Evolutionary conservation across 164 flowering plant species (phyloP), one percentile per base, ranked within the genome.

Genomic region (Amborella trichopoda): DNA sequence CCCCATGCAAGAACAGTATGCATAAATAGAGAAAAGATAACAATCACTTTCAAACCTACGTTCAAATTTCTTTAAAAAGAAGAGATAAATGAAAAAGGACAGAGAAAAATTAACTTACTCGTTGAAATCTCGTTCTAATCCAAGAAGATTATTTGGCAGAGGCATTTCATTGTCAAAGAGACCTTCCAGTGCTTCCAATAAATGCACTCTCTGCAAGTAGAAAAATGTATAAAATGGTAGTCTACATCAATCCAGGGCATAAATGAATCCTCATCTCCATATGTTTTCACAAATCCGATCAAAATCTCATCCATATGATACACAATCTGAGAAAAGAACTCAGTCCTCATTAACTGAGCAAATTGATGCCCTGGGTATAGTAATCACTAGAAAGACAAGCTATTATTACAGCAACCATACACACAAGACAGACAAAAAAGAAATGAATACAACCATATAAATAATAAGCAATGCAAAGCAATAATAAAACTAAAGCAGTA

Each of bases 151-250:
- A 56, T 43, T 38, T 22, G 32, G 57, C 58, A 49, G 47, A 40
- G 60, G 36, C 56, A 58, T 46, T 61, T 63, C 67, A 50, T 52
- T 41, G 37, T 66, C 71, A 37, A 61, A 56, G 47, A 75, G 68
- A 55, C 71, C 76, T 70, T 87, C 96, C 62, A 84, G 17, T 46
- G 77, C 80, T 73, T 83, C 99, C 67, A 93, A 58, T 48, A 88
- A 57, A 59, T 73, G 75, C 49, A 93, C 66, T 66, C 99, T 77
- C 99, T 93, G 85, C 61, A 68, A 25, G 14, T 8, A 30, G 34
- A n/a, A n/a, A n/a, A n/a, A n/a, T n/a, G n/a, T n/a, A n/a, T n/a
- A n/a, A n/a, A n/a, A n/a, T n/a, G n/a, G n/a, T n/a, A n/a, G n/a
- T n/a, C n/a, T n/a, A n/a, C n/a, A n/a, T n/a, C n/a, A n/a, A n/a